Percentiles rank a stretch among this genome's conserved stretches.
Evolutionary conservation across 2,329 filamentous ascomycete genomes (phyloP).

Genomic region (Raffaelea albimanens): DNA sequence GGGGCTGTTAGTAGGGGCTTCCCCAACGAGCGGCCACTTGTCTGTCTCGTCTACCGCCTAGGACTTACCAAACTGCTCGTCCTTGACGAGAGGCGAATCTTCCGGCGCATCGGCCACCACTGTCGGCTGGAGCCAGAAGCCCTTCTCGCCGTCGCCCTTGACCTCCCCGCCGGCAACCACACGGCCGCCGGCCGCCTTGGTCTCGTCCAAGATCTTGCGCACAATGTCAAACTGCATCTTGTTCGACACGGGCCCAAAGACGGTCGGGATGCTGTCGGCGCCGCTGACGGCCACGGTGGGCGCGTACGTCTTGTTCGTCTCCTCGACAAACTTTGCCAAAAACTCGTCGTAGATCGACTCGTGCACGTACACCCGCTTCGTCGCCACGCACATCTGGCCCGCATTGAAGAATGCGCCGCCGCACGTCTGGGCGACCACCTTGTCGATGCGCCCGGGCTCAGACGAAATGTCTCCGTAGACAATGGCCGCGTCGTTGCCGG

Average conservation of each 20-base stretch:
- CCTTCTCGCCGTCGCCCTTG: conserved; percentile 26
- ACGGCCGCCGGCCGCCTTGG: conserved; percentile 41
- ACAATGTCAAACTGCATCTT: conserved; percentile 54
- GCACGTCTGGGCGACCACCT: conserved; percentile 30
- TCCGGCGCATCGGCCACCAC: conserved; percentile 50
- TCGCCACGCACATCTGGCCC: conserved; percentile 45
- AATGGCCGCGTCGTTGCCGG: conserved; percentile 38
- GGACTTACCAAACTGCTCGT: conserved; percentile 47
- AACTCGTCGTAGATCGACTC: conserved; percentile 40
- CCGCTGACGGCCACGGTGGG: conserved; percentile 41
- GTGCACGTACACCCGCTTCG: conserved; percentile 46
- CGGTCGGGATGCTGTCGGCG: conserved; percentile 28
- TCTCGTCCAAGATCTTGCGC: conserved; percentile 45
- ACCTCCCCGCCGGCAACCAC: conserved; percentile 36
- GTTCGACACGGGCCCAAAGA: conserved; percentile 55
- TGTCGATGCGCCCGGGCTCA: conserved; percentile 18
- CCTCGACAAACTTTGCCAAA: conserved; percentile 28
- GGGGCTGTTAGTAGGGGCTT: conserved; percentile 4
- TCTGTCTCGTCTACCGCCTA: too few relatives aligned
- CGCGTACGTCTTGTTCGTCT: conserved; percentile 16
- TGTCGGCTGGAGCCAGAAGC: conserved; percentile 50
- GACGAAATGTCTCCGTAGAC: conserved; percentile 26
- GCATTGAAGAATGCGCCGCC: conserved; percentile 46
- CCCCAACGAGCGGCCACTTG: too few relatives aligned
- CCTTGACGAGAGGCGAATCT: conserved; percentile 42